Evolutionary conservation across 441 rosid genomes (phyloP), one percentile per base, ranked within the genome.

Genomic region (Pelargonium cotyledonis): DNA sequence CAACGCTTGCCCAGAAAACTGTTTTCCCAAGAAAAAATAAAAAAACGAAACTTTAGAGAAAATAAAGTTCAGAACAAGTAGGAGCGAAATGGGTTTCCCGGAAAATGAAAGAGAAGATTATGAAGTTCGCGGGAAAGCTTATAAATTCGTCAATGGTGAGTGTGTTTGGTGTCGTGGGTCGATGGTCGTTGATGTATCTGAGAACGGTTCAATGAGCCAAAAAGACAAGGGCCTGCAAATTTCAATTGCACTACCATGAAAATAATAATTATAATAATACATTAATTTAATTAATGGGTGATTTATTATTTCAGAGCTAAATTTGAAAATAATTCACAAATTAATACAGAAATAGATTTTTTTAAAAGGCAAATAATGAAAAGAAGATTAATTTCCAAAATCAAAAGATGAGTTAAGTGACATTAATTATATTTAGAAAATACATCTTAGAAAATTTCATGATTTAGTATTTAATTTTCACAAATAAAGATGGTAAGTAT

Each of bases 131-230:
- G 58, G 58, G 58, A 51, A 51, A 51, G 58, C 16, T 51, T 51
- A 16, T 51, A 12, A 51, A 51, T n/a, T 51, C 8, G 15, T n/a
- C 58, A 51, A 51, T n/a, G 58, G 18, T 15, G 55, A 49, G 15
- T 49, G 55, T 49, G 31, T 49, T 49, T 49, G 55, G 55, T 51
- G 58, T 51, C 58, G 58, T n/a, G 58, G 16, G 58, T 51, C 18
- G 58, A 51, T 51, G 58, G 7, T 51, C 58, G 58, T 51, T 51
- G n/a, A 15, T 51, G 16, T 51, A n/a, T 51, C 6, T 51, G 19
- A 51, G 58, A 51, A 51, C 18, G 58, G 58, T 51, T 51, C 38
- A 35, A 35, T 35, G 38, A 35, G 38, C 38, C 38, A 4, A 35
- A 35, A 35, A 35, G 38, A 35, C 38, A 51, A 51, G 58, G n/a